Conservation (phyloP, 768 basidiomycete species). For the Amanita fuliginea region DNA sequence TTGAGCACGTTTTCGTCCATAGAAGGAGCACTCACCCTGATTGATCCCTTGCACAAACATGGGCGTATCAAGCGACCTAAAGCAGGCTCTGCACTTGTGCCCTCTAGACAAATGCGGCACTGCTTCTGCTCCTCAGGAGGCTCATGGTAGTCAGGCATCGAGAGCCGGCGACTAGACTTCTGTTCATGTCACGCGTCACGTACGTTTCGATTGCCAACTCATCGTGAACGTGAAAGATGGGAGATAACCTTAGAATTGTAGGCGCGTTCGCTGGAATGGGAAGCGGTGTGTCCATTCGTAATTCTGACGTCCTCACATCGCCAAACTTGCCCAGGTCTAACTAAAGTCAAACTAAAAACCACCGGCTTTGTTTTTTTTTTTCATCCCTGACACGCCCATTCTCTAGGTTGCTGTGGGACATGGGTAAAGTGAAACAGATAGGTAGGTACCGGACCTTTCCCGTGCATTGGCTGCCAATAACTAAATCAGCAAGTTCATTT, state of each 20-base stretch:
- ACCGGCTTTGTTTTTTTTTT: background rate
- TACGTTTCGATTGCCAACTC: background rate
- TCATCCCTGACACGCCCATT: background rate
- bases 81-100: conserved; percentile 42
- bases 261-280: conserved; percentile 51
- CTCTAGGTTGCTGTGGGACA: conserved; percentile 61
- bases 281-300: conserved; percentile 32
- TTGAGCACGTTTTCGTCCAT: conserved; percentile 7
- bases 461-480: conserved; percentile 3
- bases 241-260: conserved; percentile 24
- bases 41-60: conserved; percentile 70
- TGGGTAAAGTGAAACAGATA: conserved; percentile 28
- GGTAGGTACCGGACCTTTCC: conserved; percentile 6
- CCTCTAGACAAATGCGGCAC: conserved; percentile 80
- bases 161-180: background rate
- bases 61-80: conserved; percentile 76
- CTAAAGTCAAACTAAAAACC: conserved; percentile 27
- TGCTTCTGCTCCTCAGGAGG: conserved; percentile 37
- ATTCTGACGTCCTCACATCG: background rate
- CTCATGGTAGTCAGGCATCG: conserved; percentile 4
- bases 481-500: background rate
- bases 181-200: conserved; percentile 1
- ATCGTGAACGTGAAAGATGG: conserved; percentile 15
- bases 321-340: conserved; percentile 26
- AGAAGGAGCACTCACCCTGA: conserved; percentile 33